Conservation (phyloP, 106 monocot species). For the Allium fistulosum region DNA sequence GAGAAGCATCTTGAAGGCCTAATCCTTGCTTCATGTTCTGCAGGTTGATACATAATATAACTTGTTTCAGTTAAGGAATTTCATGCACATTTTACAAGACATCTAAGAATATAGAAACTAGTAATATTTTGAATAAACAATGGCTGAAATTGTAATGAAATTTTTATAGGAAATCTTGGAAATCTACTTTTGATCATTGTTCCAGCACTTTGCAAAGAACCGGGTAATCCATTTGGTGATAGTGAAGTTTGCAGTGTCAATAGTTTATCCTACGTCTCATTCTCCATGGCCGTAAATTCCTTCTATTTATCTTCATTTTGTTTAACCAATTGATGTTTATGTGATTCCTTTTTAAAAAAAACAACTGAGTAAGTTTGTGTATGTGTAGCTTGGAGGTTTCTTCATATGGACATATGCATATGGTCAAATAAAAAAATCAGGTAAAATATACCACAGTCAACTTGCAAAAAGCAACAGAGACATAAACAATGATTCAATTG, state of each 20-base stretch:
- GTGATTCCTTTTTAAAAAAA: too few species aligned
- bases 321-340: too few species aligned
- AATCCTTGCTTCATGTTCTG: constrained; percentile 53
- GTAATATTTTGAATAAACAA: too few species aligned
- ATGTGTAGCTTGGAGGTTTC: constrained; percentile 52
- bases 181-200: constrained; percentile 46
- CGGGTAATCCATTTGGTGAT: constrained; percentile 35
- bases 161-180: constrained; percentile 41
- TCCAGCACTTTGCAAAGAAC: constrained; percentile 41
- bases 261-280: constrained; percentile 44
- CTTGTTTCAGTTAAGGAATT: too few species aligned
- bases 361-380: background rate
- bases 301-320: background rate
- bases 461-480: background rate
- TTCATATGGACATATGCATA: constrained; percentile 64
- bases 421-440: constrained; percentile 37
- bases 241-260: constrained; percentile 17
- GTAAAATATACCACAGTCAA: constrained; percentile 11
- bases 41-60: constrained; percentile 28
- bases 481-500: too few species aligned
- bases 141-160: too few species aligned
- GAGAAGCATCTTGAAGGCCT: constrained; percentile 45
- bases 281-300: constrained; percentile 52
- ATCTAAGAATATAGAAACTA: too few species aligned
- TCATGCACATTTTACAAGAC: too few species aligned